Evolutionary conservation across 139 green algal species (phyloP), one percentile per base, ranked within the genome.

Genomic region (Volvox africanus): DNA sequence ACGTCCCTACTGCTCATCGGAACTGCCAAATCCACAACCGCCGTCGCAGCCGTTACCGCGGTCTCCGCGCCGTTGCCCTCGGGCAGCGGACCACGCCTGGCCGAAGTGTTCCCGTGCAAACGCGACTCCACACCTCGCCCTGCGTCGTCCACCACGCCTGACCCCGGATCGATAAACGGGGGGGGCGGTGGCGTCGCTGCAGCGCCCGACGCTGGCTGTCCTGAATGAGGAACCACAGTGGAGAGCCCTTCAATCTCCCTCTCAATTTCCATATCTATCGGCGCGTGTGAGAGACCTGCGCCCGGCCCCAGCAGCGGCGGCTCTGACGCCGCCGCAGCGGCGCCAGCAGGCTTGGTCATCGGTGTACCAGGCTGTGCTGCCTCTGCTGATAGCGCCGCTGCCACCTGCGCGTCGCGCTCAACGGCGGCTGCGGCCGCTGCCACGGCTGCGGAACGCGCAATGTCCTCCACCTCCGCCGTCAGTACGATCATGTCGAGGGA

Each of bases 401-500:
- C 75, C 19, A 78, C 24, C 75, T 76, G 13, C 9, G 32, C 75
- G 73, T 78, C 73, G 26, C 61, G 86, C 73, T 78, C 22, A 32
- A 32, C 86, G 19, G 75, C 86, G 5, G 55, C 86, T 0, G 80
- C 75, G 9, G 50, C 73, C 0, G 86, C 86, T 1, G 71, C 71
- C 26, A 73, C 86, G 28, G 86, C 86, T 2, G 86, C 73, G 36
- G n/a, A 62, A 0, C 44, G 12, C 16, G 75, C 55, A 16, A 85
- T 78, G 85, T 82, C 69, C 35, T 89, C 85, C 44, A 30, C 44
- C 69, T 89, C 85, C 28, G 37, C 85, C 11, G 85, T 89, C 22
- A 89, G 69, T 33, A 90, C 86, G 21, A 90, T 76, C 86, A 85
- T 90, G 86, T 90, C 86, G 12, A 90, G 50, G 1, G 86, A 90